A percentile compares a stretch with the other conserved stretches of the same genome.
phyloP scores from a whole-genome alignment of 129 eudicot genomes.

The Helianthus tuberosus region DNA sequence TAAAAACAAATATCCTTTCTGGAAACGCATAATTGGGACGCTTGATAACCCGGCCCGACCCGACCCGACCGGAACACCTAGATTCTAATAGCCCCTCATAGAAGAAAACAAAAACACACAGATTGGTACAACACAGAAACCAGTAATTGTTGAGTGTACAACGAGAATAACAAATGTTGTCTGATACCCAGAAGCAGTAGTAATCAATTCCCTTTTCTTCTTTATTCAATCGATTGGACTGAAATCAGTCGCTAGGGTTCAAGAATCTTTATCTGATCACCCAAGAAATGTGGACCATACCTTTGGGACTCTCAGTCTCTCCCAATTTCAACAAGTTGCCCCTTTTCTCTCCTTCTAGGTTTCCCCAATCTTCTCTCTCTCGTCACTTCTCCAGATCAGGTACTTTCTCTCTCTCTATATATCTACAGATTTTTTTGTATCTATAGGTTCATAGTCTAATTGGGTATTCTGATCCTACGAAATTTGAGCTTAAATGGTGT shows the following conservation, averaged over 20 bases:
- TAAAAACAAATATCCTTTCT: neutral
- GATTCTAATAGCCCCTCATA: neutral
- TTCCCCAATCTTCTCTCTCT: slow-evolving; percentile 34
- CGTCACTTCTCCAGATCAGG: slow-evolving; percentile 40
- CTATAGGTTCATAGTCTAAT: neutral
- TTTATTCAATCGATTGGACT: slow-evolving; percentile 22
- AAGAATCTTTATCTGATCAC: slow-evolving; percentile 18
- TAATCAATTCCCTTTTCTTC: slow-evolving; percentile 3
- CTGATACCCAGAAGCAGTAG: slow-evolving; percentile 6
- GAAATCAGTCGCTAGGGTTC: slow-evolving; percentile 12
- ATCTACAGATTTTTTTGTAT: neutral
- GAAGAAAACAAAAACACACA: slow-evolving; percentile 16
- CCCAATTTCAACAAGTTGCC: slow-evolving; percentile 44
- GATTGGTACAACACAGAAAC: slow-evolving; percentile 6
- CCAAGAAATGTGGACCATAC: slow-evolving; percentile 56
- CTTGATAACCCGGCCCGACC: neutral
- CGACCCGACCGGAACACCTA: slow-evolving; percentile 12
- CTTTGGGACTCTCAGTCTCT: slow-evolving; percentile 50
- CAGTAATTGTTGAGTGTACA: slow-evolving; percentile 24
- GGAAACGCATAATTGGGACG: neutral
- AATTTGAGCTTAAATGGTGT: neutral
- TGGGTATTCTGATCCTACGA: slow-evolving; percentile 16
- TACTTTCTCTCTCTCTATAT: slow-evolving; percentile 3
- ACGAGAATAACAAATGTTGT: slow-evolving; percentile 33
- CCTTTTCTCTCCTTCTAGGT: slow-evolving; percentile 33